These are phyloP conservation scores for Carex arenaria DNA, from an alignment of 202 grass and related monocot species.

Conservation along the genomic window DNA sequence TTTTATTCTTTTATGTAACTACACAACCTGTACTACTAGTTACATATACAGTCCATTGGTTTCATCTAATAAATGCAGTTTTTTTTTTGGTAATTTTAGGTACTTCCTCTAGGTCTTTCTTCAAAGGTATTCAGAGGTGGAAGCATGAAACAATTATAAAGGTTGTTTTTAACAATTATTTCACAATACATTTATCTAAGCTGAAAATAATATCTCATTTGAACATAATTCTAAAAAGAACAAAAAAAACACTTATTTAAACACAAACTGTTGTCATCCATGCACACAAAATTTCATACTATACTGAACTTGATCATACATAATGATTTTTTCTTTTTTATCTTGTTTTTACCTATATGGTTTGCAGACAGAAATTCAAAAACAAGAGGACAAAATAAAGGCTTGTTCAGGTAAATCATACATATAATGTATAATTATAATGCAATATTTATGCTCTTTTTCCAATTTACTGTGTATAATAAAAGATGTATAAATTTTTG, in stretches of 20 bases:
- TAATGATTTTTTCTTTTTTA: background rate
- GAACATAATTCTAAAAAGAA: background rate
- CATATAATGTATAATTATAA: background rate
- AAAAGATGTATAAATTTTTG: slow-evolving; percentile 1
- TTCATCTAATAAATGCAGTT: background rate
- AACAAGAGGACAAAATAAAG: slow-evolving; percentile 46
- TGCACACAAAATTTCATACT: background rate
- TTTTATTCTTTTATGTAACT: background rate
- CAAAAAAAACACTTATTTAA: background rate
- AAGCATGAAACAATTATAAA: slow-evolving; percentile 72
- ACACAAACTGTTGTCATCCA: background rate
- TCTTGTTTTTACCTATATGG: background rate
- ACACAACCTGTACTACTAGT: background rate
- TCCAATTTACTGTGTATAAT: slow-evolving; percentile 16
- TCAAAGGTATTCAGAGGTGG: slow-evolving; percentile 93
- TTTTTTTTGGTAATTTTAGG: slow-evolving; percentile 39
- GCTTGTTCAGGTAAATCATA: slow-evolving; percentile 22
- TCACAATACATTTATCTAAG: background rate
- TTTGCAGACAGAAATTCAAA: slow-evolving; percentile 50
- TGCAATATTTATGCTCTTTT: background rate
- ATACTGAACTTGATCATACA: background rate
- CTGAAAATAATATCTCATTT: background rate
- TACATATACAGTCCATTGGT: background rate
- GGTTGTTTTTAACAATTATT: slow-evolving; percentile 40
- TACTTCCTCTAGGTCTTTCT: slow-evolving; percentile 88